These are phyloP conservation scores for Phaffia tasmanica DNA, from an alignment of 768 basidiomycete genomes.

Conservation along the genomic window DNA sequence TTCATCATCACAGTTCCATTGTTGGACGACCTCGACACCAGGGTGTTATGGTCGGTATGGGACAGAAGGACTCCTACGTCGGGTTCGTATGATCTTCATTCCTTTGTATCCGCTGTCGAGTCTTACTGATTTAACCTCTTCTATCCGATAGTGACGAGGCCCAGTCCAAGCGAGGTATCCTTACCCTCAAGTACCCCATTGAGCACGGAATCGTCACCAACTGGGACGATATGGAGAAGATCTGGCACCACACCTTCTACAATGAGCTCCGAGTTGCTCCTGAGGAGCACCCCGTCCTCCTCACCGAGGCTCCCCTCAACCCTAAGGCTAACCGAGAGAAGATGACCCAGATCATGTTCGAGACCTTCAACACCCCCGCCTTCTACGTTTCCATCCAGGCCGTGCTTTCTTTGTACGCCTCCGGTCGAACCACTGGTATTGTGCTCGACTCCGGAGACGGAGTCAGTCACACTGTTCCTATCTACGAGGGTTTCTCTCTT, in stretches of 20 bases:
- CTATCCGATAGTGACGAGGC: slow-evolving; percentile 59
- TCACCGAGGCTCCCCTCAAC: slow-evolving; percentile 86
- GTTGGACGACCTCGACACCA: slow-evolving; percentile 90
- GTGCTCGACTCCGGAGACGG: slow-evolving; percentile 94
- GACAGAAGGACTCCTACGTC: slow-evolving; percentile 90
- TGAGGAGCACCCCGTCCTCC: slow-evolving; percentile 81
- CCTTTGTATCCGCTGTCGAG: neutral
- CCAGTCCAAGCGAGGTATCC: slow-evolving; percentile 88
- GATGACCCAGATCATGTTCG: slow-evolving; percentile 84
- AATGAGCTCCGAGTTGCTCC: slow-evolving; percentile 88
- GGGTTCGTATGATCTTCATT: slow-evolving; percentile 48
- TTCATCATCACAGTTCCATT: slow-evolving; percentile 48
- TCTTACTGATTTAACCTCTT: neutral
- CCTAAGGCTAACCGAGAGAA: slow-evolving; percentile 71
- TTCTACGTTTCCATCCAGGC: slow-evolving; percentile 90
- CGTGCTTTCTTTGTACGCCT: slow-evolving; percentile 53
- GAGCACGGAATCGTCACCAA: slow-evolving; percentile 37
- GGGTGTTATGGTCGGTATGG: slow-evolving; percentile 96
- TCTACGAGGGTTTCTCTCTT: slow-evolving; percentile 84
- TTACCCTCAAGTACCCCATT: slow-evolving; percentile 74
- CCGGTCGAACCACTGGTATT: slow-evolving; percentile 60
- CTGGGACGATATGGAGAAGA: slow-evolving; percentile 99
- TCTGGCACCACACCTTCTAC: slow-evolving; percentile 97
- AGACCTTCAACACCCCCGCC: slow-evolving; percentile 85
- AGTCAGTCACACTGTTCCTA: slow-evolving; percentile 90